Conservation (phyloP, 129 eudicot genomes). For the Chrysanthemum lavandulifolium region DNA sequence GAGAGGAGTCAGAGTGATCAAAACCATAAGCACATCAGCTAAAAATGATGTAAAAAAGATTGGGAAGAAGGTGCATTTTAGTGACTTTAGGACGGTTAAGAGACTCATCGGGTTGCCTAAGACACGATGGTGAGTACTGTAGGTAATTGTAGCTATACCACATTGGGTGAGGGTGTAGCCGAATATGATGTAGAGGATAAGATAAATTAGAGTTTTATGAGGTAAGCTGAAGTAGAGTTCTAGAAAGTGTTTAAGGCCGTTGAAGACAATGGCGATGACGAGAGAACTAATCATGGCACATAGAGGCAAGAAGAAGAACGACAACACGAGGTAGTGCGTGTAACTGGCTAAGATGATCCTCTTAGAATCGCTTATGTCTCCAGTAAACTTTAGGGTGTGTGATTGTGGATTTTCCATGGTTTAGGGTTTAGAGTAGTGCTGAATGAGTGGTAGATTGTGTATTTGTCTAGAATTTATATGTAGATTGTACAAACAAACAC, state of each 20-base stretch:
- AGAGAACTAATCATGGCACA: slow-evolving; percentile 27
- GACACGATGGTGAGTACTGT: slow-evolving; percentile 47
- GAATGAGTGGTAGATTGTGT: too few species aligned
- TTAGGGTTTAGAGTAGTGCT: not conserved
- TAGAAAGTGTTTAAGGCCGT: not conserved
- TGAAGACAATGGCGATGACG: slow-evolving; percentile 11
- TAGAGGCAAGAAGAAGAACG: slow-evolving; percentile 63
- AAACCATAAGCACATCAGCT: slow-evolving; percentile 25
- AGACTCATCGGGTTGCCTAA: slow-evolving; percentile 49
- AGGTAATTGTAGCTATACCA: slow-evolving; percentile 51
- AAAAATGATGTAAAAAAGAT: slow-evolving; percentile 4
- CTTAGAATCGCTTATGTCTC: slow-evolving; percentile 44
- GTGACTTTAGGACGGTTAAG: slow-evolving; percentile 39
- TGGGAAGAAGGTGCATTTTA: slow-evolving; percentile 41
- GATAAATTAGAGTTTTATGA: too few species aligned
- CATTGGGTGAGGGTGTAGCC: slow-evolving; percentile 30
- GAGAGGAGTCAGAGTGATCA: slow-evolving; percentile 2
- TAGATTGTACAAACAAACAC: too few species aligned
- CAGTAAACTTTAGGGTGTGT: slow-evolving; percentile 32
- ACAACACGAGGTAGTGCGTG: slow-evolving; percentile 60
- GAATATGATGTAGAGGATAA: slow-evolving; percentile 26
- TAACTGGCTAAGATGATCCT: slow-evolving; percentile 43
- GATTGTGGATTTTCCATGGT: slow-evolving; percentile 18
- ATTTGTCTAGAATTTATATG: too few species aligned
- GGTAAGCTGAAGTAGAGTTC: not conserved